Evolutionary conservation across 2,329 filamentous ascomycete species (phyloP).

Genomic region (Proliferodiscus dingleyae): DNA sequence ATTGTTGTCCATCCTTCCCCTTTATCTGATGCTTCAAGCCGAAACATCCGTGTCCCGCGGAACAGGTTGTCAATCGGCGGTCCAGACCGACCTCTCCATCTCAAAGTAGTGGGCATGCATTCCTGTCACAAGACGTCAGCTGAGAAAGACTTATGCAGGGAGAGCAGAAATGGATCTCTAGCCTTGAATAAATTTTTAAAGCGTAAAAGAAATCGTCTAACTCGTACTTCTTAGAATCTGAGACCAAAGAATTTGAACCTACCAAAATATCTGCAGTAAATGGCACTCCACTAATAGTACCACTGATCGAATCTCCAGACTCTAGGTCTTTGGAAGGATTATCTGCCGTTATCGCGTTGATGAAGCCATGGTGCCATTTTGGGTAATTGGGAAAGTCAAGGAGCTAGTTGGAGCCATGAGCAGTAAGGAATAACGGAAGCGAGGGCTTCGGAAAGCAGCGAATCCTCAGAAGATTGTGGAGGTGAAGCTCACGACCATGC

Average conservation of each 20-base stretch:
- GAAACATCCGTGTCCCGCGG: neutral
- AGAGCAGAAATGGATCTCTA: no score
- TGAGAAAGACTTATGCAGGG: neutral
- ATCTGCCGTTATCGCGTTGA: neutral
- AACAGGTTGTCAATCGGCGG: neutral
- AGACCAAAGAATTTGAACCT: no score
- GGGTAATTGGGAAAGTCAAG: neutral
- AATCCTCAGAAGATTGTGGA: neutral
- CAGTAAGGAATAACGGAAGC: neutral
- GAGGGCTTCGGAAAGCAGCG: neutral
- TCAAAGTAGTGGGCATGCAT: neutral
- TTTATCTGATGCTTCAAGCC: neutral
- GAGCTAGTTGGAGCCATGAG: neutral
- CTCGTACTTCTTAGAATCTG: no score
- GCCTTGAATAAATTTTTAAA: no score
- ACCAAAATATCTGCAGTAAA: neutral
- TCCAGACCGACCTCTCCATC: neutral
- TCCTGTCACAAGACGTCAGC: neutral
- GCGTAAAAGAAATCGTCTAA: no score
- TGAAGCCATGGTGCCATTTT: neutral
- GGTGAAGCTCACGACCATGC: no score
- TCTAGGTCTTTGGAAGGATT: neutral
- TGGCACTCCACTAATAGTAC: neutral
- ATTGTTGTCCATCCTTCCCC: neutral
- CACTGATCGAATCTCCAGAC: neutral